Conservation (phyloP, 2,329 filamentous ascomycete species). For the Hypocreales sp. region DNA sequence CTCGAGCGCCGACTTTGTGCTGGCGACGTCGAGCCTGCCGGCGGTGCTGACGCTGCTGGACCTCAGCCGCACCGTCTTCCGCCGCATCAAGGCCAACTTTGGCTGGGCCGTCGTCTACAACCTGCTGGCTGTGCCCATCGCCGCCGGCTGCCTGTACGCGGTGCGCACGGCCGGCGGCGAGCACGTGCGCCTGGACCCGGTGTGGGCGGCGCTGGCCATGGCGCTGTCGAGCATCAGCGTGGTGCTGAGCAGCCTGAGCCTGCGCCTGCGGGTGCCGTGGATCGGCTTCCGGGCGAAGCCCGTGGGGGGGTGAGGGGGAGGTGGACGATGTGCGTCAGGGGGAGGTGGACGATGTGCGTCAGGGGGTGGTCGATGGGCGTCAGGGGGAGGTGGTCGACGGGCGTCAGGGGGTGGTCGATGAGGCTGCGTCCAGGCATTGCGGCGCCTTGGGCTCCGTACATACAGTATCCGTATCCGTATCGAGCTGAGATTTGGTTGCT, state of each 20-base stretch:
- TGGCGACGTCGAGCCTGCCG: conserved; percentile 55
- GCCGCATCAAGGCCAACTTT: conserved; percentile 72
- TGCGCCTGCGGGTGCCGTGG: conserved; percentile 36
- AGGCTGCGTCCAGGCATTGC: no score
- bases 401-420: no score
- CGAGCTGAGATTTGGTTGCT: no score
- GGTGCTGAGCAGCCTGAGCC: conserved; percentile 61
- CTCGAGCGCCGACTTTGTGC: conserved; percentile 65
- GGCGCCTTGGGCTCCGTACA: no score
- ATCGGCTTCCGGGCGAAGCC: conserved; percentile 26
- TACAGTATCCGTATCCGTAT: no score
- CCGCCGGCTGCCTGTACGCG: conserved; percentile 62
- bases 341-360: no score
- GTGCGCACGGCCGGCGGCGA: conserved; percentile 26
- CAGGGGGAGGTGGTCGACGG: no score
- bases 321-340: conserved; percentile 2
- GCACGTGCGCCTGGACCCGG: conserved; percentile 55
- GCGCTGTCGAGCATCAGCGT: conserved; percentile 84
- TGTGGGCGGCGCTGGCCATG: conserved; percentile 88
- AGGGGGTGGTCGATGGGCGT: no score
- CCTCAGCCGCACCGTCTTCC: conserved; percentile 57
- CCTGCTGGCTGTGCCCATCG: conserved; percentile 59
- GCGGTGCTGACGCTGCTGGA: conserved; percentile 59
- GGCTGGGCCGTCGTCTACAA: conserved; percentile 78
- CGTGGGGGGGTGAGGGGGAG: conserved; percentile 1